phyloP scores from a whole-genome alignment of 768 basidiomycete species.

The Kwoniella newhampshirensis region DNA sequence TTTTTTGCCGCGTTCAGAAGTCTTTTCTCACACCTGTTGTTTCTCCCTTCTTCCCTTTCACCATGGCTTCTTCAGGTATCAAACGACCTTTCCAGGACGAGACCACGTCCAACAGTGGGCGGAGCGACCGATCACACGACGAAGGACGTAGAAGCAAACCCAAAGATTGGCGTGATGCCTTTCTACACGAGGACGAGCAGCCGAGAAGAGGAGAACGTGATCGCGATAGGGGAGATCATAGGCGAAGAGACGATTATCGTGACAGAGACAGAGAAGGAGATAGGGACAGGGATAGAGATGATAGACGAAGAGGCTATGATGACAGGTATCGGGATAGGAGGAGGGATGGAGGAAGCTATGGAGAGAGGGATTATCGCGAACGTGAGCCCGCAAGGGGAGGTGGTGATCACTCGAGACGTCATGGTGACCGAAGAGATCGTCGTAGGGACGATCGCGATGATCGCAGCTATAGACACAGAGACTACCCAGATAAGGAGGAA shows the following conservation, averaged over 20 bases:
- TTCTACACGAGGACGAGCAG: conserved; percentile 41
- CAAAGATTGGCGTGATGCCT: conserved; percentile 51
- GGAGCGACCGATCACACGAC: conserved; percentile 19
- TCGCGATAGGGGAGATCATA: conserved; percentile 22
- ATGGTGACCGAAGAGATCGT: conserved; percentile 38
- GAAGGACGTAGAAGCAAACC: conserved; percentile 35
- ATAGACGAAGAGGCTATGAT: conserved; percentile 28
- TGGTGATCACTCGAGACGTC: conserved; percentile 25
- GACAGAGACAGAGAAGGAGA: conserved; percentile 21
- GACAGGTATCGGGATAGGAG: conserved; percentile 52
- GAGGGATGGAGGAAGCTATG: conserved; percentile 53
- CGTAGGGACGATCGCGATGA: conserved; percentile 25
- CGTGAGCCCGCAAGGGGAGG: conserved; percentile 31
- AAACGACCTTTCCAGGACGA: conserved; percentile 31
- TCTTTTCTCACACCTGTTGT: conserved; percentile 25
- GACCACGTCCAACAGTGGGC: conserved; percentile 4
- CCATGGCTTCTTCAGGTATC: conserved; percentile 38
- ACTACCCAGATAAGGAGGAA: conserved; percentile 92
- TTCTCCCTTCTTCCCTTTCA: conserved; percentile 1
- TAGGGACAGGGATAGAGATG: conserved; percentile 31
- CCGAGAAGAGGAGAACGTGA: conserved; percentile 22
- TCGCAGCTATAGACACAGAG: conserved; percentile 56
- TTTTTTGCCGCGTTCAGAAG: conserved; percentile 8
- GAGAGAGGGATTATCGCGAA: conserved; percentile 25
- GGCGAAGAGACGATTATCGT: conserved; percentile 14